These are phyloP conservation scores for Cucurbita pepo DNA, from an alignment of 306 rosid genomes.

Conservation along the genomic window DNA sequence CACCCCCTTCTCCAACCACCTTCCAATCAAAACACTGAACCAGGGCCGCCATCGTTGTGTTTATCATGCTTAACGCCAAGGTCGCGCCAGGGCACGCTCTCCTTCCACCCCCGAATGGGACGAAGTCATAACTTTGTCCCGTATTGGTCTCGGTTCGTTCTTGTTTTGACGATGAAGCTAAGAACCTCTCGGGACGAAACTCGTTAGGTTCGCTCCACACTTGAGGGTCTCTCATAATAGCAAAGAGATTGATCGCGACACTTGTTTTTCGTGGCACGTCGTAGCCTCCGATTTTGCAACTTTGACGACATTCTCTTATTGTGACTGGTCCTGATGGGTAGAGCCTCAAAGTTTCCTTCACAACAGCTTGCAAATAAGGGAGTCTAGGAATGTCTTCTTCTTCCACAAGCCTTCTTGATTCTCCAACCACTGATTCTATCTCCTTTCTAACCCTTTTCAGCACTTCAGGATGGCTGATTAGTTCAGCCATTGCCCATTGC, in stretches of 20 bases:
- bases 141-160: background rate
- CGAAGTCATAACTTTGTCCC: constrained; percentile 19
- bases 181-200: constrained; percentile 13
- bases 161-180: constrained; percentile 9
- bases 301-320: constrained; percentile 17
- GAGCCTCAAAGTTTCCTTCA: constrained; percentile 33
- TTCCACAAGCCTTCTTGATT: constrained; percentile 19
- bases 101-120: constrained; percentile 50
- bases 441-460: constrained; percentile 26
- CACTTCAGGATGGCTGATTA: constrained; percentile 28
- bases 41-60: constrained; percentile 13
- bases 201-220: constrained; percentile 26
- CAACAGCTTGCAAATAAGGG: constrained; percentile 34
- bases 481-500: constrained; percentile 51
- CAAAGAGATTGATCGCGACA: constrained; percentile 23
- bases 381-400: constrained; percentile 32
- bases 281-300: constrained; percentile 17
- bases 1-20: constrained; percentile 6
- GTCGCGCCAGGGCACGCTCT: constrained; percentile 33
- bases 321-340: constrained; percentile 37
- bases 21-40: constrained; percentile 36
- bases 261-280: constrained; percentile 21
- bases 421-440: constrained; percentile 22
- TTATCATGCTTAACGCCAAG: constrained; percentile 8
- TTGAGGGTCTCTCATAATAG: constrained; percentile 40